phyloP scores from a whole-genome alignment of 352 stramenopile species.

The Phytophthora hibernalis region DNA sequence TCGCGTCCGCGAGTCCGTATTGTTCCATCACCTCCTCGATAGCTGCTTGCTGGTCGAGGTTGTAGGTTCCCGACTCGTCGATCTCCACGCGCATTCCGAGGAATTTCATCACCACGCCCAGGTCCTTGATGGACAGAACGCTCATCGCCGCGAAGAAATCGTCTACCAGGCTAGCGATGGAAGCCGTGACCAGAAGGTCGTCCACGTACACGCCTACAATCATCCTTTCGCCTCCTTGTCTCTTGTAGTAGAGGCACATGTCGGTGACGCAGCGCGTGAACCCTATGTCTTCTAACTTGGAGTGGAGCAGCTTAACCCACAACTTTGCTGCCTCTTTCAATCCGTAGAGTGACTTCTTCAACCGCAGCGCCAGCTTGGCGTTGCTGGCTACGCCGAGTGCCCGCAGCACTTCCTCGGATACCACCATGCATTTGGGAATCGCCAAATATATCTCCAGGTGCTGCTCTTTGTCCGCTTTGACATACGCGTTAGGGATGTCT shows the following conservation, averaged over 20 bases:
- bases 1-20: too few species aligned
- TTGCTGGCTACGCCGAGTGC: neutral
- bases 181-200: conserved; percentile 33
- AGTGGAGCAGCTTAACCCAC: conserved; percentile 26
- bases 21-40: too few species aligned
- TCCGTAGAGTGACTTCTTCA: conserved; percentile 18
- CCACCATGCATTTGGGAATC: conserved; percentile 19
- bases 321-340: conserved; percentile 9
- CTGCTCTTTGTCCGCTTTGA: too few species aligned
- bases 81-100: conserved; percentile 33
- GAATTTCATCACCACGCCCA: conserved; percentile 33
- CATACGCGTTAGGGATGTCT: too few species aligned
- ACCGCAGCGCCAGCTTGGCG: neutral
- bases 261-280: conserved; percentile 36
- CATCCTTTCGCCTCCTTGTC: neutral
- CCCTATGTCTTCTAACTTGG: conserved; percentile 13
- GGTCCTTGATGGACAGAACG: conserved; percentile 43
- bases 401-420: neutral
- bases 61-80: neutral
- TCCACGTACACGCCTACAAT: conserved; percentile 39
- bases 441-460: conserved; percentile 32
- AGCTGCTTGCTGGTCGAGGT: too few species aligned
- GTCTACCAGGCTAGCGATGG: conserved; percentile 5
- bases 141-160: conserved; percentile 8
- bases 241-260: too few species aligned